Evolutionary conservation across 805 yeast genomes (phyloP).

Genomic region (Hanseniaspora taiwanica): DNA sequence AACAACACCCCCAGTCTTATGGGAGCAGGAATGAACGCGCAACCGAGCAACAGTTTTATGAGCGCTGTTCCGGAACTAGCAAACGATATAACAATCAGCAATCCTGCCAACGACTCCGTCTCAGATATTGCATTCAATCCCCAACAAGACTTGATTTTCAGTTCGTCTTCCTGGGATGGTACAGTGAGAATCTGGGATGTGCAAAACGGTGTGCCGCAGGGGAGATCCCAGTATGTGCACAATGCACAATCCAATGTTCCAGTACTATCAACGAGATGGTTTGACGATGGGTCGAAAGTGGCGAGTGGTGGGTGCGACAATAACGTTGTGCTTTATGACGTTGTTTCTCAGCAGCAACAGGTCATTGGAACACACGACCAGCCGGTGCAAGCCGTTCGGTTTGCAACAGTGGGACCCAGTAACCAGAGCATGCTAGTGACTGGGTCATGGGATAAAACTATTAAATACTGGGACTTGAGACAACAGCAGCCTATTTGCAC

Average conservation of each 20-base stretch:
- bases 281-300: conserved; percentile 59
- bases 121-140: conserved; percentile 80
- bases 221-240: conserved; percentile 81
- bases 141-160: conserved; percentile 57
- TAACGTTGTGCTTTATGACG: conserved; percentile 70
- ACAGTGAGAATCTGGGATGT: conserved; percentile 89
- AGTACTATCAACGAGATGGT: conserved; percentile 71
- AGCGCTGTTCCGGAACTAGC: conserved; percentile 25
- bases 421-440: conserved; percentile 69
- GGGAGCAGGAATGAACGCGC: not conserved
- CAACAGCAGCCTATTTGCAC: conserved; percentile 73
- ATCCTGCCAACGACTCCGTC: conserved; percentile 87
- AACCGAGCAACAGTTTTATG: not conserved
- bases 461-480: conserved; percentile 91
- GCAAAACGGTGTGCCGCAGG: conserved; percentile 64
- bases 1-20: not conserved
- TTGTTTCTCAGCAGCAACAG: conserved; percentile 66
- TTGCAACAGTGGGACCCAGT: conserved; percentile 74
- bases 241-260: conserved; percentile 43
- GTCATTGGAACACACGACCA: conserved; percentile 82
- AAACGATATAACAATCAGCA: conserved; percentile 56
- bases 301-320: conserved; percentile 87
- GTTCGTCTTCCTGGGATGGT: conserved; percentile 89
- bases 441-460: conserved; percentile 94
- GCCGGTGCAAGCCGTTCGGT: conserved; percentile 60